Evolutionary conservation across 1,284 basidiomycete genomes (phyloP).

Genomic region (Malassezia dermatis): DNA sequence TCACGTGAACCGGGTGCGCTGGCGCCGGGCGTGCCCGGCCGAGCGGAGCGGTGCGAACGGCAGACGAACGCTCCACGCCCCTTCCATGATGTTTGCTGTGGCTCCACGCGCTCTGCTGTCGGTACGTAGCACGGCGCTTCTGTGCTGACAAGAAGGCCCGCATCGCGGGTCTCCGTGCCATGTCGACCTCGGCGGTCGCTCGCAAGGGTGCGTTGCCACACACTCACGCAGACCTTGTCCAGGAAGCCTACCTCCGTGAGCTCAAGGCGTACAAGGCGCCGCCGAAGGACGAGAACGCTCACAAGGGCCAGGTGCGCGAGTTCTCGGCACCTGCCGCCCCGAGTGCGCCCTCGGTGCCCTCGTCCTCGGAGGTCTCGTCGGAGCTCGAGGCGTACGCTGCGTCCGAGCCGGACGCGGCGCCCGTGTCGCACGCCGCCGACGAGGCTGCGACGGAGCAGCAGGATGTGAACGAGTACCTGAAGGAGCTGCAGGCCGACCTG

Average conservation of each 20-base stretch:
- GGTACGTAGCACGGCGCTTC: conserved; percentile 3
- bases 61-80: background rate
- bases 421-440: conserved; percentile 23
- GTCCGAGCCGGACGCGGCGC: conserved; percentile 38
- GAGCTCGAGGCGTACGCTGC: conserved; percentile 49
- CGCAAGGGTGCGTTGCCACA: conserved; percentile 30
- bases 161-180: conserved; percentile 21
- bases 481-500: conserved; percentile 37
- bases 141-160: conserved; percentile 8
- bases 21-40: conserved; percentile 18
- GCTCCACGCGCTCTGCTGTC: conserved; percentile 15
- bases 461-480: conserved; percentile 48
- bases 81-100: conserved; percentile 14
- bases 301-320: conserved; percentile 49
- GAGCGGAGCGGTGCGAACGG: background rate
- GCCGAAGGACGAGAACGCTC: conserved; percentile 43
- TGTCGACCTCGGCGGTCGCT: conserved; percentile 38
- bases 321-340: conserved; percentile 49
- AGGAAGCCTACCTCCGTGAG: conserved; percentile 82
- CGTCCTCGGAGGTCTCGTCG: conserved; percentile 48
- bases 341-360: conserved; percentile 47
- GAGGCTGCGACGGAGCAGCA: conserved; percentile 29
- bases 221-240: conserved; percentile 63
- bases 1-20: conserved; percentile 6
- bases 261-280: conserved; percentile 74